These are phyloP conservation scores for Erythrophleum ivorense DNA, from an alignment of 331 rosid species.

Conservation along the genomic window DNA sequence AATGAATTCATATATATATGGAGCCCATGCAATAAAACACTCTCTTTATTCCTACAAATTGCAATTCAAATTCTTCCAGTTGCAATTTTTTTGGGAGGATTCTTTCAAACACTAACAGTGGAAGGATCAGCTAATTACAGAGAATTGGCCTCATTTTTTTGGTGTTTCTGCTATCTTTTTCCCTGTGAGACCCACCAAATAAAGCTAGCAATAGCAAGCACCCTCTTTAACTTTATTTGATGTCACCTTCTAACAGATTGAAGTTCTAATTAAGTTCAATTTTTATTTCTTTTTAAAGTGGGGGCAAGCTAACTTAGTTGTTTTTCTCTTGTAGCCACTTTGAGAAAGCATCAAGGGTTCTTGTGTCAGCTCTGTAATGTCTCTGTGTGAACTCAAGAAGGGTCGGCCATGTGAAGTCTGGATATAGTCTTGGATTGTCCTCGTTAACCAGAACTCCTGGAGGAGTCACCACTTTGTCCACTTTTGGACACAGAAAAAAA, in stretches of 20 bases:
- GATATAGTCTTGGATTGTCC: slow-evolving; percentile 61
- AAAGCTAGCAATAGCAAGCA: slow-evolving; percentile 9
- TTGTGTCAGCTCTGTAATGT: slow-evolving; percentile 68
- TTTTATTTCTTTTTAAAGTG: not conserved
- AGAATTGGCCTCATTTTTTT: slow-evolving; percentile 14
- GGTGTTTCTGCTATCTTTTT: slow-evolving; percentile 37
- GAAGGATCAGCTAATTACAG: slow-evolving; percentile 38
- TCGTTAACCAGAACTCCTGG: slow-evolving; percentile 55
- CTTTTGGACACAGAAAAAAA: slow-evolving; percentile 74
- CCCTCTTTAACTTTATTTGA: slow-evolving; percentile 20
- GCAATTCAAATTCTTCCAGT: slow-evolving; percentile 30
- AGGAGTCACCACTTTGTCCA: slow-evolving; percentile 65
- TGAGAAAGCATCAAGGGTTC: slow-evolving; percentile 69
- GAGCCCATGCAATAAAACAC: slow-evolving; percentile 30
- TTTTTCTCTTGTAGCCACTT: slow-evolving; percentile 54
- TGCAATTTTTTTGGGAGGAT: slow-evolving; percentile 12
- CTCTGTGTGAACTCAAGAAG: slow-evolving; percentile 73
- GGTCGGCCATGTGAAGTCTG: slow-evolving; percentile 76
- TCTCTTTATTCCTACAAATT: slow-evolving; percentile 46
- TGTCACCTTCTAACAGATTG: slow-evolving; percentile 11
- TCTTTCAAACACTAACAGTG: slow-evolving; percentile 38
- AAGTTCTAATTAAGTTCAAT: not conserved
- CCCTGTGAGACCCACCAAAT: slow-evolving; percentile 21
- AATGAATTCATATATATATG: slow-evolving; percentile 20
- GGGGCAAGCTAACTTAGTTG: slow-evolving; percentile 27